Evolutionary conservation across 495 filamentous ascomycete species (phyloP), one percentile per base, ranked within the genome.

Genomic region (Evernia prunastri): DNA sequence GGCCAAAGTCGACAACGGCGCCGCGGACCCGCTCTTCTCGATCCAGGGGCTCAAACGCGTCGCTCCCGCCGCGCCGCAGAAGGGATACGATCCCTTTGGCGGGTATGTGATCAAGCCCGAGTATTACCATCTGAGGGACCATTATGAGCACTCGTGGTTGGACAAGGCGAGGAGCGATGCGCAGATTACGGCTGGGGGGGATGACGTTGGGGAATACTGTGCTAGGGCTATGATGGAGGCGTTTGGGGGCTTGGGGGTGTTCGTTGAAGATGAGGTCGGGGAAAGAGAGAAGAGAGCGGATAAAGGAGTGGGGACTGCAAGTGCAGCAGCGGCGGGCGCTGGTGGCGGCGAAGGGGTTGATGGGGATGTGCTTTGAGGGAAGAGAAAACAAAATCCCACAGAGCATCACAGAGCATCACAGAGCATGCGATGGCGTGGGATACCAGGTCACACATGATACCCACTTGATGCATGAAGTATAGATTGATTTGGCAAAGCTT

Each of bases 21-120:
- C 49, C 49, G 66, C 67, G 13, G 68, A 61, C 33, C 67, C 63
- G 23, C 63, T 63, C 10, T 74, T 88, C 56, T 79, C 77, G 20
- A 90, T 96, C 73, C 86, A 89, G 66, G 92, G 92, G 7, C 81
- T 96, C 60, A 91, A 87, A 73, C 85, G 86, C 69, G 75, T 82
- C 66, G 75, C 79, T 59, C 79, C 78, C 20, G 77, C 86, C 3
- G 81, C 81, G 59, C 81, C 79, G n/a, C 86, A 89, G 70, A 85
- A 87, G 64, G 85, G 88, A 3, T 97, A 94, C 72, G 92, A 97
- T 80, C 88, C 93, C 3, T 94, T 96, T 70, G 90, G 85, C 9
- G 93, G 90, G 0, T 67, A 90, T 60, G 81, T 83, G 25, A 82
- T 89, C 59, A 77, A 78, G 66, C 84, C 84, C 39, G 81, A 89